Percentiles rank a stretch among this genome's conserved stretches.
These are phyloP conservation scores for Penicillium italicum DNA, from an alignment of 2,329 filamentous ascomycete species.

Conservation along the genomic window DNA sequence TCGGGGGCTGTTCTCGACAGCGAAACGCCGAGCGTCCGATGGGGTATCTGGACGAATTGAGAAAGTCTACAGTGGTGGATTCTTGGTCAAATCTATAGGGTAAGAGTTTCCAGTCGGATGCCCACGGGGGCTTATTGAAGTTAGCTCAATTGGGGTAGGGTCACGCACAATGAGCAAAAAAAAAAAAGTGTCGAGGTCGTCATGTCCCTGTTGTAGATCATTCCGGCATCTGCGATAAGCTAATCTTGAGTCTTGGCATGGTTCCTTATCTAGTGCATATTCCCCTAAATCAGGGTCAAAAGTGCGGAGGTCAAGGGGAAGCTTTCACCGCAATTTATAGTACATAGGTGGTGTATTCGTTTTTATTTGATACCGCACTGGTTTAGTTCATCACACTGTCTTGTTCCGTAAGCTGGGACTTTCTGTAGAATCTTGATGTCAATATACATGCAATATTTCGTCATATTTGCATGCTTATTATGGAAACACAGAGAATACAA, in stretches of 20 bases:
- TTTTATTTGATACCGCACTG: too few relatives aligned
- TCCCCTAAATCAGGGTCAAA: too few relatives aligned
- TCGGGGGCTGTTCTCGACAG: constrained; percentile 1
- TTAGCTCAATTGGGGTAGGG: not conserved
- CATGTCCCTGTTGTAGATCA: not conserved
- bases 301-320: not conserved
- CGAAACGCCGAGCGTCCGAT: constrained; percentile 21
- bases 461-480: too few relatives aligned
- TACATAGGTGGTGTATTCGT: not conserved
- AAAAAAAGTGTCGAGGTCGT: not conserved
- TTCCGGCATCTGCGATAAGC: not conserved
- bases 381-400: not conserved
- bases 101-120: constrained; percentile 7
- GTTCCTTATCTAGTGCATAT: not conserved
- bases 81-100: constrained; percentile 10
- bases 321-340: not conserved
- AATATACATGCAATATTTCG: too few relatives aligned
- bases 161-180: not conserved
- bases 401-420: not conserved
- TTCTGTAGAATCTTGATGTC: not conserved
- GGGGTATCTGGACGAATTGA: constrained; percentile 18
- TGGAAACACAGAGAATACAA: not conserved
- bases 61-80: constrained; percentile 23
- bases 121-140: not conserved
- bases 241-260: not conserved